Percentiles rank a stretch among this genome's conserved stretches.
These are phyloP conservation scores for Phytophthora agathidicida DNA, from an alignment of 352 stramenopile genomes.

Conservation along the genomic window DNA sequence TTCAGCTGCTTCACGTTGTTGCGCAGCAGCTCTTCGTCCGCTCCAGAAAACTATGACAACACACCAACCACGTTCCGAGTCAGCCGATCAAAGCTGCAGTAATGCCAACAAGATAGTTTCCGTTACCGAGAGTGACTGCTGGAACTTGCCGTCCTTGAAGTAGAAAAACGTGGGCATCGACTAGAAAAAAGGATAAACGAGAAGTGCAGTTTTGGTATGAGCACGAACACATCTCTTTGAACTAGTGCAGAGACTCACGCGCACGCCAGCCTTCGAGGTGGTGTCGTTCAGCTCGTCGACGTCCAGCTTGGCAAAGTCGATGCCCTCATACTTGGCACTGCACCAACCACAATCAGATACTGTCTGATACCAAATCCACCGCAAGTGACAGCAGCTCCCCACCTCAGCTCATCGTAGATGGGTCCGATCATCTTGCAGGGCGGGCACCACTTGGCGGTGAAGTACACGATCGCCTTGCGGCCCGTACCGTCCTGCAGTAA, in stretches of 20 bases:
- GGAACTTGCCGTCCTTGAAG: constrained; percentile 80
- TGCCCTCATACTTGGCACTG: constrained; percentile 64
- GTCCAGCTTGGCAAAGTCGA: constrained; percentile 88
- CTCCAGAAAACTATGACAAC: constrained; percentile 73
- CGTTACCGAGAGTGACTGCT: constrained; percentile 79
- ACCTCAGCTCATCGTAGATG: constrained; percentile 89
- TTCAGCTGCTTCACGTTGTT: constrained; percentile 78
- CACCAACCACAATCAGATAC: not conserved
- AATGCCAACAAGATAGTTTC: not conserved
- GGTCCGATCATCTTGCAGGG: constrained; percentile 92
- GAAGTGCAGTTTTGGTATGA: too few relatives aligned
- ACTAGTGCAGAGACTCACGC: constrained; percentile 51
- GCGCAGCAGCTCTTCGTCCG: constrained; percentile 75
- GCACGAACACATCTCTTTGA: not conserved
- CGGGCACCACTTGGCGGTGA: constrained; percentile 90
- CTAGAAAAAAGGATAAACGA: too few relatives aligned
- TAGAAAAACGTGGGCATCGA: constrained; percentile 91
- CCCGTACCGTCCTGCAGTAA: constrained; percentile 55
- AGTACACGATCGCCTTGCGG: constrained; percentile 88
- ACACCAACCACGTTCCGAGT: constrained; percentile 10
- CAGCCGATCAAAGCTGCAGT: constrained; percentile 2
- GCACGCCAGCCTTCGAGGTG: constrained; percentile 78
- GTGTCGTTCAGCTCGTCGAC: constrained; percentile 86
- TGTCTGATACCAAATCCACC: not conserved
- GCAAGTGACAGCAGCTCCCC: not conserved